Evolutionary conservation across 257 asterid genomes (phyloP).

Genomic region (Rubia yunnanensis): DNA sequence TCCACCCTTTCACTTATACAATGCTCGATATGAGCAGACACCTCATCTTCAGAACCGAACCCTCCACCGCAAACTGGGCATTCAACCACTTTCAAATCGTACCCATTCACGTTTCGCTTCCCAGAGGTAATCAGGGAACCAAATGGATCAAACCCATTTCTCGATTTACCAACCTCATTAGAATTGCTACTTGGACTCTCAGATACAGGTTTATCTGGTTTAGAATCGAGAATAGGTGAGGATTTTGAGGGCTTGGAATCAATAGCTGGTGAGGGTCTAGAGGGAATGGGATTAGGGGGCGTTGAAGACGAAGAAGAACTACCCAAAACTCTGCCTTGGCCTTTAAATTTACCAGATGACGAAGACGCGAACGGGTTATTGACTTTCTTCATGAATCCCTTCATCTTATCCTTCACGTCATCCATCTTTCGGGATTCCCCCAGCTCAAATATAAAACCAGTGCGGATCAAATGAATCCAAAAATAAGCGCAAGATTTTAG

Average conservation of each 20-base stretch:
- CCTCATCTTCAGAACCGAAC: slow-evolving; percentile 69
- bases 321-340: slow-evolving; percentile 86
- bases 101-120: slow-evolving; percentile 69
- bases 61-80: slow-evolving; percentile 78
- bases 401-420: slow-evolving; percentile 79
- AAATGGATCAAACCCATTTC: slow-evolving; percentile 69
- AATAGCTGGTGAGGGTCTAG: slow-evolving; percentile 20
- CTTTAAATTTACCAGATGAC: slow-evolving; percentile 74
- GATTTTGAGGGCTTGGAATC: slow-evolving; percentile 8
- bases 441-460: neutral
- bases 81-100: slow-evolving; percentile 57
- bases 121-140: slow-evolving; percentile 65
- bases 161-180: slow-evolving; percentile 18
- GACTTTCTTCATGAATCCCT: slow-evolving; percentile 86
- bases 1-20: slow-evolving; percentile 37
- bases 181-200: slow-evolving; percentile 18
- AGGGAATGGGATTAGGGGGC: slow-evolving; percentile 17
- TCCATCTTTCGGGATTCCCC: slow-evolving; percentile 35
- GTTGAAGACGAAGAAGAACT: slow-evolving; percentile 49
- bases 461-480: neutral
- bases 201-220: slow-evolving; percentile 9
- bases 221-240: slow-evolving; percentile 11
- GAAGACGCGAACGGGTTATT: slow-evolving; percentile 51
- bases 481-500: too few species aligned
- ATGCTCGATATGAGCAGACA: slow-evolving; percentile 57